phyloP scores from a whole-genome alignment of 805 yeast species.

The Yarrowia porcina region DNA sequence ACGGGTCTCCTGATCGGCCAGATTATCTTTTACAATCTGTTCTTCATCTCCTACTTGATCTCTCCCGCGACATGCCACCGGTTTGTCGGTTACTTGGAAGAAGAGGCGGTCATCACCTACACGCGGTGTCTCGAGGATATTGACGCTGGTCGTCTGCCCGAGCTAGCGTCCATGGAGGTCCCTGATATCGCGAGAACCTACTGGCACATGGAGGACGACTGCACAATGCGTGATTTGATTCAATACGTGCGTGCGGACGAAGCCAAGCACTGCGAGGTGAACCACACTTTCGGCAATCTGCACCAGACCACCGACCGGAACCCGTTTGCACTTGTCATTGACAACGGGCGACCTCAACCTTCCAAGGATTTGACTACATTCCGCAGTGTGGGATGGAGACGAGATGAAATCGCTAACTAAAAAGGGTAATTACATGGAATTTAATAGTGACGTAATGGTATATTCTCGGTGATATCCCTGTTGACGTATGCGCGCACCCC shows the following conservation, averaged over 20 bases:
- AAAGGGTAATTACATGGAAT: no score
- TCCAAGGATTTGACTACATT: constrained; percentile 36
- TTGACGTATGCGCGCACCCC: no score
- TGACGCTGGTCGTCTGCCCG: constrained; percentile 49
- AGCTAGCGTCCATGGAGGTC: constrained; percentile 40
- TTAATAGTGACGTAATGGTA: not conserved
- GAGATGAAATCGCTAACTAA: constrained; percentile 38
- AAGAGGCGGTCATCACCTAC: constrained; percentile 70
- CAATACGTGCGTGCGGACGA: constrained; percentile 69
- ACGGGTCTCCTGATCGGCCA: constrained; percentile 31
- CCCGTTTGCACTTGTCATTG: constrained; percentile 57
- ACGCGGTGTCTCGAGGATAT: constrained; percentile 56
- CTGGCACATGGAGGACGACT: constrained; percentile 55
- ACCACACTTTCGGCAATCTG: constrained; percentile 70
- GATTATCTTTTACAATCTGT: constrained; percentile 40
- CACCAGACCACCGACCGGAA: constrained; percentile 54
- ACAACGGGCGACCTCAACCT: constrained; percentile 38
- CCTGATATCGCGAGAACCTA: constrained; percentile 56
- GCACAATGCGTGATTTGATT: constrained; percentile 58
- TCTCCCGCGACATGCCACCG: constrained; percentile 67
- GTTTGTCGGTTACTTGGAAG: constrained; percentile 74
- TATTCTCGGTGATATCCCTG: not conserved
- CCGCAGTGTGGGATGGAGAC: constrained; percentile 39
- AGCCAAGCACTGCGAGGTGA: constrained; percentile 75
- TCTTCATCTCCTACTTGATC: constrained; percentile 56